These are phyloP conservation scores for Aureobasidium sp. DNA, from an alignment of 2,329 filamentous ascomycete genomes.

Conservation along the genomic window DNA sequence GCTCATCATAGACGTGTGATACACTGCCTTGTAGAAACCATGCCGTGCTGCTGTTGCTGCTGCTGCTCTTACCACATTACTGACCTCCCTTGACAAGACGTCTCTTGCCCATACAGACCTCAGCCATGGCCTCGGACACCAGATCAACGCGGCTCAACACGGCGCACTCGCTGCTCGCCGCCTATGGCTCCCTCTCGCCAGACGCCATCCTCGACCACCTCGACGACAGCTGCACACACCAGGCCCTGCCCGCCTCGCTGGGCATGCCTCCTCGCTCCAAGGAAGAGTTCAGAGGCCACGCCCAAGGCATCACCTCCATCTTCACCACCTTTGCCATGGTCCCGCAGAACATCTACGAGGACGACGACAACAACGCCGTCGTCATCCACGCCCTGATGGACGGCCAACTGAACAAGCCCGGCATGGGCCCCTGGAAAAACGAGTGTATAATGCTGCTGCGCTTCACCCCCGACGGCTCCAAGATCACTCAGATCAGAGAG, in stretches of 20 bases:
- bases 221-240: constrained; percentile 34
- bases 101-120: neutral
- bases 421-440: constrained; percentile 19
- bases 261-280: constrained; percentile 32
- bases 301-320: constrained; percentile 35
- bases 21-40: neutral
- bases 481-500: constrained; percentile 28
- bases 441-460: constrained; percentile 21
- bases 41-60: neutral
- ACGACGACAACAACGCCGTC: constrained; percentile 29
- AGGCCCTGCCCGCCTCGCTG: constrained; percentile 35
- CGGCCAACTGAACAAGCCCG: constrained; percentile 20
- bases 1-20: neutral
- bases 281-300: constrained; percentile 35
- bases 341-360: constrained; percentile 31
- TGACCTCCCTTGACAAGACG: neutral
- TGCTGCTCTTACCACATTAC: neutral
- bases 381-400: constrained; percentile 35
- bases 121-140: neutral
- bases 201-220: constrained; percentile 33
- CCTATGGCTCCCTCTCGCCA: constrained; percentile 36
- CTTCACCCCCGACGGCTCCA: constrained; percentile 18
- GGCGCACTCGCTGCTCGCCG: constrained; percentile 30
- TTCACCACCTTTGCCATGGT: constrained; percentile 38
- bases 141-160: constrained; percentile 24